phyloP scores from a whole-genome alignment of 805 yeast genomes.

The Myxozyma neotropica region DNA sequence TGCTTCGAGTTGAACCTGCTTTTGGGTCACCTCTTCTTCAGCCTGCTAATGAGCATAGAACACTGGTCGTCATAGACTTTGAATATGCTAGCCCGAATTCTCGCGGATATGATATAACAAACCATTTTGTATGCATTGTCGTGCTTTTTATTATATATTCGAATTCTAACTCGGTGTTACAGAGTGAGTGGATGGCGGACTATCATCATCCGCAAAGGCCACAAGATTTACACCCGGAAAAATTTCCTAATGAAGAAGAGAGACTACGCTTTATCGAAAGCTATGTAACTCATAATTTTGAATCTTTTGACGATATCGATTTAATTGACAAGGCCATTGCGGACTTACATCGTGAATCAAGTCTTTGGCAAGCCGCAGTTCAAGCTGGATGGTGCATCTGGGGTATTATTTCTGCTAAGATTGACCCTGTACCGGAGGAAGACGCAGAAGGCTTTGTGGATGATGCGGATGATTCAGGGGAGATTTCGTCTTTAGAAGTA shows the following conservation, averaged over 20 bases:
- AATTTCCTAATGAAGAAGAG: slow-evolving; percentile 70
- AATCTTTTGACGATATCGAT: slow-evolving; percentile 41
- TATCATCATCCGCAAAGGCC: slow-evolving; percentile 66
- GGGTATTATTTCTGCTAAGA: slow-evolving; percentile 79
- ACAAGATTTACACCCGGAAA: slow-evolving; percentile 56
- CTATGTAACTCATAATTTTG: slow-evolving; percentile 60
- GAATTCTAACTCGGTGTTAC: neutral
- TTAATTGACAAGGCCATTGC: slow-evolving; percentile 51
- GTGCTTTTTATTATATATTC: too few relatives aligned
- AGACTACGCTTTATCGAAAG: slow-evolving; percentile 71
- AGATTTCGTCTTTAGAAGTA: slow-evolving; percentile 45
- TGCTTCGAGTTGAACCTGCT: slow-evolving; percentile 61
- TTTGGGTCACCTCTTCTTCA: slow-evolving; percentile 55
- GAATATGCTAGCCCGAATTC: slow-evolving; percentile 92
- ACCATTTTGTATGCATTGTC: slow-evolving; percentile 60
- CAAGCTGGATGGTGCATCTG: slow-evolving; percentile 84
- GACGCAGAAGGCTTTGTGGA: slow-evolving; percentile 38
- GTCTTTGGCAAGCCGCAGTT: slow-evolving; percentile 79
- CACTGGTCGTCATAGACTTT: slow-evolving; percentile 90
- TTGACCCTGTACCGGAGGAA: slow-evolving; percentile 36
- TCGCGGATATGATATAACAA: slow-evolving; percentile 87
- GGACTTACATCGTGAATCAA: slow-evolving; percentile 62
- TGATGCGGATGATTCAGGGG: slow-evolving; percentile 38
- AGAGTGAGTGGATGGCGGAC: slow-evolving; percentile 94
- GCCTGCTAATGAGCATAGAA: slow-evolving; percentile 59